Evolutionary conservation across 371 early-diverging fungal genomes (phyloP), one percentile per base, ranked within the genome.

Genomic region (Rhizomucor pusillus): DNA sequence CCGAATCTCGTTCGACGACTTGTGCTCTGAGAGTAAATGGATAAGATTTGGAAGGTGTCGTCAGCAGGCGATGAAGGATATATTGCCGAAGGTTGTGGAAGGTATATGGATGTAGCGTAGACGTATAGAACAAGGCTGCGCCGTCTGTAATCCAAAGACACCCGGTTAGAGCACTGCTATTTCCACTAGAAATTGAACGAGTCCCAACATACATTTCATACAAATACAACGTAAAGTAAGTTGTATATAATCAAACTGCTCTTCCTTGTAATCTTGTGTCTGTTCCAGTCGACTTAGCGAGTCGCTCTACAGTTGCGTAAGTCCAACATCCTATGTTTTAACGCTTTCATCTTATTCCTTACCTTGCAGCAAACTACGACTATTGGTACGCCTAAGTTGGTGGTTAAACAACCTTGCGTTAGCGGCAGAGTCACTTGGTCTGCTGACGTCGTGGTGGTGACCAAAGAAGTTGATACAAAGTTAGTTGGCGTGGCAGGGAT

Each of bases 181-280:
- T 36, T 39, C 29, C 7, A 3, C 29, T 19, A 22, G 19, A 49
- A 37, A n/a, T n/a, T 23, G 18, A 5, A 40, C 19, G 39, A 47
- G n/a, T 5, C 2, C 12, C 24, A 22, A 60, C 81, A 81, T 81
- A 94, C 94, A 94, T 79, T 90, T 88, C 68, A 96, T 84, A 64
- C 93, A 92, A 16, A 94, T 71, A 24, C 94, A 89, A 47, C 98
- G 88, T 44, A 97, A 74, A 20, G 85, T 83, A 65, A 95, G 96
- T 69, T 96, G 96, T 62, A 97, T 92, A 71, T 87, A 95, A 67
- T 96, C 98, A 68, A 97, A 95, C 43, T 88, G 86, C 49, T 93
- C 94, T 52, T 97, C 96, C 65, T 86, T 88, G 71, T 86, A 95
- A 22, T 89, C 92, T 43, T 80, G 73, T 46, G 93, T 91, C 40